Base-by-base conservation (phyloP, 1,284 basidiomycete genomes). In the Moniliophthora roreri region DNA sequence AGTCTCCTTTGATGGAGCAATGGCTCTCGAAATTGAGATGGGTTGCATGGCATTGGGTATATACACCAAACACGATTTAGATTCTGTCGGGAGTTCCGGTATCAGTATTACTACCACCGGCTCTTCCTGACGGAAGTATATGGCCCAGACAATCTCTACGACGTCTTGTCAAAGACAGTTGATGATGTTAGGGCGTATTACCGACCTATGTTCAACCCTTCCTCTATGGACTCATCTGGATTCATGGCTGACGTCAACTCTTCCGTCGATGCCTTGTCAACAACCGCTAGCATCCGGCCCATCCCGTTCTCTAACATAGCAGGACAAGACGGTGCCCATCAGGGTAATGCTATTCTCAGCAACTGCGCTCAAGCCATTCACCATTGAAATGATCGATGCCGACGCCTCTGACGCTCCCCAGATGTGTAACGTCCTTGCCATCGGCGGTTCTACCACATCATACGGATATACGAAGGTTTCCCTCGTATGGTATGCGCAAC, bases 21-120 rank as follows among this genome's bases (percentile, higher is more conserved):
- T 63, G 37, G 53, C 48, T 7, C n/a, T 63, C 40, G 62, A 63
- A 35, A 47, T 59, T 4, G 58, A 60, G 3, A 47, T 59, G 10
- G 62, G 56, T 11, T 62, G 59, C 26, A 58, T 58, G 56, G 47
- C 51, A 21, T 35, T 56, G n/a, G 59, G 57, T 26, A 37, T 57
- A 41, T 44, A 41, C 26, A 18, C 37, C 4, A 15, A 50, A n/a
- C 4, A 21, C 37, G 23, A 37, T 11, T 23, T 42, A 2, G 49
- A 38, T 39, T 24, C 40, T 4, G 16, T 23, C 3, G n/a, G 9
- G 28, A 8, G 16, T 16, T 2, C 20, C 3, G 46, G 44, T n/a
- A 41, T 41, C 26, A 48, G 48, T 18, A 36, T 45, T 34, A 58
- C 55, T 23, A 18, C 41, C 23, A 42, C 24, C 21, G 46, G 23